Percentiles rank a stretch among this genome's conserved stretches.
Evolutionary conservation across 331 rosid genomes (phyloP).

Genomic region (Saraca asoca): DNA sequence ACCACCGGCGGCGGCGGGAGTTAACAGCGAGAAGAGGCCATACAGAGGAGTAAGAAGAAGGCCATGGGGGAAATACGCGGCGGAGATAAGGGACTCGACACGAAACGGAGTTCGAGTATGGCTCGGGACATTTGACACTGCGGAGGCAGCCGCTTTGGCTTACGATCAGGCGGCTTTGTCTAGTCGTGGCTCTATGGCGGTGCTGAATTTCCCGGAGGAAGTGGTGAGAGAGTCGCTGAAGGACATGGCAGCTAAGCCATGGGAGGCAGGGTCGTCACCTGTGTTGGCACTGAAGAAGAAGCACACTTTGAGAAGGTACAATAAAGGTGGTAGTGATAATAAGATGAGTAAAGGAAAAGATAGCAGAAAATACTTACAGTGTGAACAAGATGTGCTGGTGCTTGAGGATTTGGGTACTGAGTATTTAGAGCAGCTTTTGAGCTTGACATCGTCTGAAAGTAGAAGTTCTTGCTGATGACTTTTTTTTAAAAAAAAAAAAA

Average conservation of each 20-base stretch:
- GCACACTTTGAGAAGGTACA: slow-evolving; percentile 38
- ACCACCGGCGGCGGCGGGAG: background rate
- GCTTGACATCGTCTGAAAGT: slow-evolving; percentile 33
- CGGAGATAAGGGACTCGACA: slow-evolving; percentile 54
- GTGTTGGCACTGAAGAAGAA: slow-evolving; percentile 53
- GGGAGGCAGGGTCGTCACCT: slow-evolving; percentile 45
- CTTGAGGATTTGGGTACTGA: slow-evolving; percentile 86
- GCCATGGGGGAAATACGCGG: slow-evolving; percentile 54
- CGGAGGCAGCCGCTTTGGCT: slow-evolving; percentile 52
- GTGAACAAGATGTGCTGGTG: slow-evolving; percentile 46
- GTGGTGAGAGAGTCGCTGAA: slow-evolving; percentile 43
- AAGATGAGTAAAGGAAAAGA: slow-evolving; percentile 15
- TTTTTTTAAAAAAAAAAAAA: too few species aligned
- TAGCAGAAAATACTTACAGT: background rate
- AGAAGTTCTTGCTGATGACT: background rate
- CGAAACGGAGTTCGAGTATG: slow-evolving; percentile 52
- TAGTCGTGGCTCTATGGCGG: slow-evolving; percentile 43
- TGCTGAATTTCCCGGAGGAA: slow-evolving; percentile 47
- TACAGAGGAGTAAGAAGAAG: slow-evolving; percentile 33
- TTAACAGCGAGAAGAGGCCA: slow-evolving; percentile 3
- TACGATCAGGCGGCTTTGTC: slow-evolving; percentile 50
- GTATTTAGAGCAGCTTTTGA: slow-evolving; percentile 69
- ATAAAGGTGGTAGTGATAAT: background rate
- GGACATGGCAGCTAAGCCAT: slow-evolving; percentile 30
- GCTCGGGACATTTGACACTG: slow-evolving; percentile 55